Percentiles rank a stretch among this genome's conserved stretches.
Evolutionary conservation across 805 yeast genomes (phyloP).

Genomic region (Ogataea corticis): DNA sequence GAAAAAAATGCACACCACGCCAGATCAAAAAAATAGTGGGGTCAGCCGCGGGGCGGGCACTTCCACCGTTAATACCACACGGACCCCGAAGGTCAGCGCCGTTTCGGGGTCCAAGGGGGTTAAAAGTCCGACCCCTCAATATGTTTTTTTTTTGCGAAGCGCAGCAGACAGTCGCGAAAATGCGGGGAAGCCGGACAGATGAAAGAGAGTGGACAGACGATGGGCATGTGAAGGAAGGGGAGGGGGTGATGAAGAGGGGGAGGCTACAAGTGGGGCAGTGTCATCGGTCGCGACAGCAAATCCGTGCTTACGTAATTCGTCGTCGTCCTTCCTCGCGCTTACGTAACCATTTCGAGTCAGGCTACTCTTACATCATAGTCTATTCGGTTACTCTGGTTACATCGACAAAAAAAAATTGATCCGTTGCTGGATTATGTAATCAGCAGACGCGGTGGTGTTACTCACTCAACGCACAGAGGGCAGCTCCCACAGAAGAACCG

Average conservation of each 20-base stretch:
- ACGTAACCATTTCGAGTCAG: too few relatives aligned
- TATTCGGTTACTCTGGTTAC: too few relatives aligned
- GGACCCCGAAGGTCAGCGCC: conserved; percentile 2
- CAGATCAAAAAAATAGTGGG: conserved; percentile 2
- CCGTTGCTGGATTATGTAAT: not conserved
- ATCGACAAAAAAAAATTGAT: too few relatives aligned
- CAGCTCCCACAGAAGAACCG: conserved; percentile 98
- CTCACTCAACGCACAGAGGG: conserved; percentile 69
- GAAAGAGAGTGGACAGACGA: too few relatives aligned
- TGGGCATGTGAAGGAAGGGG: too few relatives aligned
- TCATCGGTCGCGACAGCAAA: too few relatives aligned
- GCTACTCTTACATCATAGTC: too few relatives aligned
- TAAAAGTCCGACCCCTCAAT: conserved; percentile 4
- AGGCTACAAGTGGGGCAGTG: not conserved
- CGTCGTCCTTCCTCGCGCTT: too few relatives aligned
- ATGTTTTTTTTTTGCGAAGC: not conserved
- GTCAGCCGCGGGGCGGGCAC: conserved; percentile 9
- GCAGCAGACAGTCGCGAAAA: not conserved
- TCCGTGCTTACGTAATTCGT: too few relatives aligned
- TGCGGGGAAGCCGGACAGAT: conserved; percentile 3
- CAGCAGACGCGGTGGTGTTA: not conserved
- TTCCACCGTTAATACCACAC: conserved; percentile 6
- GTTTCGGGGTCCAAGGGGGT: not conserved
- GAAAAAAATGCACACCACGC: not conserved
- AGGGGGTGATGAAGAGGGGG: not conserved